Conservation (phyloP, 2,329 filamentous ascomycete species). For the Plenodomus biglobosus region DNA sequence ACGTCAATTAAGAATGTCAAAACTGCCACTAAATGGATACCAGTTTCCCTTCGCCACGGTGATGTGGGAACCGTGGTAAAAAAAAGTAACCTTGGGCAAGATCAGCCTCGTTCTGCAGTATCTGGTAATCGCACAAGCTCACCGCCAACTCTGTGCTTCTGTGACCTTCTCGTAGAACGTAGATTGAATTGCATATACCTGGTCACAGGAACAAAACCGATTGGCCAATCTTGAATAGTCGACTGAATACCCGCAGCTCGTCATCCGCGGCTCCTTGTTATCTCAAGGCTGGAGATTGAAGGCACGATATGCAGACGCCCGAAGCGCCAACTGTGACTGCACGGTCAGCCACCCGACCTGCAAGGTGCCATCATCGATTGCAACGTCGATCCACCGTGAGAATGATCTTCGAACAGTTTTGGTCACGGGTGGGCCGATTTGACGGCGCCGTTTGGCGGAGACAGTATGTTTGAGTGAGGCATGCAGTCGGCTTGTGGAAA, state of each 20-base stretch:
- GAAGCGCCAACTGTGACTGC: constrained; percentile 6
- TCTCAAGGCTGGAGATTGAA: background rate
- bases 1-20: background rate
- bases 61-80: background rate
- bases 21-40: background rate
- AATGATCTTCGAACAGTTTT: background rate
- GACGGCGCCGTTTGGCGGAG: background rate
- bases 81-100: background rate
- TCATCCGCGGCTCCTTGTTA: background rate
- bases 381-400: constrained; percentile 10
- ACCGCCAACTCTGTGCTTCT: constrained; percentile 25
- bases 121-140: constrained; percentile 23
- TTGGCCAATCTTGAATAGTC: constrained; percentile 17
- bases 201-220: constrained; percentile 23
- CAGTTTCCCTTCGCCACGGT: background rate
- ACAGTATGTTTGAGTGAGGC: background rate
- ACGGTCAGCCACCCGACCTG: constrained; percentile 18
- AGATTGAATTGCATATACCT: constrained; percentile 18
- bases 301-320: background rate
- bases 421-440: background rate
- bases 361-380: constrained; percentile 21
- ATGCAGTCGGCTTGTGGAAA: background rate
- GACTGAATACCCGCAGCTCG: background rate
- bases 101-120: constrained; percentile 1
- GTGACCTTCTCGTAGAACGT: constrained; percentile 15